Evolutionary conservation across 2,329 filamentous ascomycete genomes (phyloP).

Genomic region (Exophiala viscosa): DNA sequence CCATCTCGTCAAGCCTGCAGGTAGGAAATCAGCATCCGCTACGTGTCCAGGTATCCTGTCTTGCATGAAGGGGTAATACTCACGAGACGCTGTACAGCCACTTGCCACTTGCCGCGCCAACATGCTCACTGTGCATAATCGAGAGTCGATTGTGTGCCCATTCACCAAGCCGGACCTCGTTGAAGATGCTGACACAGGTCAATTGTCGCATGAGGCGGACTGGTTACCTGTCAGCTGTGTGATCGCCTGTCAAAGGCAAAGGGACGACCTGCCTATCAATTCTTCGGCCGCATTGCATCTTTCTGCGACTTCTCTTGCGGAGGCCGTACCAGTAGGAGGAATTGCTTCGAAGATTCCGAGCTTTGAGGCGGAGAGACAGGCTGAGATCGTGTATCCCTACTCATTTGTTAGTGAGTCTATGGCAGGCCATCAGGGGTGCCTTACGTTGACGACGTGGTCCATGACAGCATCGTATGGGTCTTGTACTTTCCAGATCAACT

Average conservation of each 20-base stretch:
- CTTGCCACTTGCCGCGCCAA: constrained; percentile 6
- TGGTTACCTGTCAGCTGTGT: constrained; percentile 5
- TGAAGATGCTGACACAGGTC: constrained; percentile 31
- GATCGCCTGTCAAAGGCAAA: not conserved
- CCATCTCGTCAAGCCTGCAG: constrained; percentile 26
- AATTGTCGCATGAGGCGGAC: constrained; percentile 29
- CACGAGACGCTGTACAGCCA: constrained; percentile 8
- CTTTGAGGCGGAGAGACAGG: constrained; percentile 24
- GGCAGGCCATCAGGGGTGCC: not conserved
- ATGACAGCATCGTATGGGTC: constrained; percentile 14
- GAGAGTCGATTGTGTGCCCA: constrained; percentile 32
- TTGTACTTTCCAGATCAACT: constrained; percentile 10
- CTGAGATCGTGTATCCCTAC: constrained; percentile 9
- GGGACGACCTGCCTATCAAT: constrained; percentile 25
- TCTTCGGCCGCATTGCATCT: constrained; percentile 26
- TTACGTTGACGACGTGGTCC: constrained; percentile 15
- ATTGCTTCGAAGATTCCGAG: constrained; percentile 29
- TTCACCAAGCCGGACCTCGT: constrained; percentile 28
- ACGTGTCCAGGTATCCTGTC: not conserved
- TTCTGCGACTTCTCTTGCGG: constrained; percentile 25
- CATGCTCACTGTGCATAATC: constrained; percentile 18
- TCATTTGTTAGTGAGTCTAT: not conserved
- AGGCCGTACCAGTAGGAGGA: constrained; percentile 28
- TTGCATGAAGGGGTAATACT: not conserved
- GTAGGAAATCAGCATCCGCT: not conserved